Base-by-base conservation (phyloP, 495 filamentous ascomycete species). In the Penicillium odoratum region DNA sequence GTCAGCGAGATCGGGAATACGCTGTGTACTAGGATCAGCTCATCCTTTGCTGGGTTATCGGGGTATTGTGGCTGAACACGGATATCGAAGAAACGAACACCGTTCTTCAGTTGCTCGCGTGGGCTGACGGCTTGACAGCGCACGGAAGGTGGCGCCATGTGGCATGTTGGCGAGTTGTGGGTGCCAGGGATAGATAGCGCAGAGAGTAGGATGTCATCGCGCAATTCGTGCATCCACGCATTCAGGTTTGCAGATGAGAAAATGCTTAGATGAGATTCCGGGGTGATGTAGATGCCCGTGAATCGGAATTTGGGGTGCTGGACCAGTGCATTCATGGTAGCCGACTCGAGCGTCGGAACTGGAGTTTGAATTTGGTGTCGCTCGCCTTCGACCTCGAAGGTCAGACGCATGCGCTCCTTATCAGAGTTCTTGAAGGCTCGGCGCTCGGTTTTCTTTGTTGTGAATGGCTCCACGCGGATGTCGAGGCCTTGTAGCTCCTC, bases 81-180 rank as follows among this genome's bases (percentile, higher is more conserved):
- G 58, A 98, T 85, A 69, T 98, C 94, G 62, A 98, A 85, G 78
- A 97, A 98, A 51, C 94, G 91, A 25, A 98, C 87, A 36, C 94
- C 94, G 73, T 96, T 95, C 48, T 87, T 75, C 49, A 98, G 83
- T 69, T 98, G 94, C 47, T 84, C 83, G 44, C 77, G 79, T 5
- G 92, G 81, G 45, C 82, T 75, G 26, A 92, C 91, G 28, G 90
- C 86, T 73, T 98, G 94, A 74, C 94, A 98, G 53, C 94, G 89
- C 11, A 98, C 94, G 0, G 91, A 94, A 7, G 94, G 94, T 0
- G 96, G 83, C 18, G 94, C 93, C 28, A 81, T 71, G 72, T 94
- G 79, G 73, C 83, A 86, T 3, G 93, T 94, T 2, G 93, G 89
- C 7, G 87, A 89, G 74, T 98, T 98, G 81, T 98, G 94, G 0